A percentile compares a stretch with the other conserved stretches of the same genome.
phyloP scores from a whole-genome alignment of 2,329 filamentous ascomycete species.

The Pseudofabraea citricarpa region DNA sequence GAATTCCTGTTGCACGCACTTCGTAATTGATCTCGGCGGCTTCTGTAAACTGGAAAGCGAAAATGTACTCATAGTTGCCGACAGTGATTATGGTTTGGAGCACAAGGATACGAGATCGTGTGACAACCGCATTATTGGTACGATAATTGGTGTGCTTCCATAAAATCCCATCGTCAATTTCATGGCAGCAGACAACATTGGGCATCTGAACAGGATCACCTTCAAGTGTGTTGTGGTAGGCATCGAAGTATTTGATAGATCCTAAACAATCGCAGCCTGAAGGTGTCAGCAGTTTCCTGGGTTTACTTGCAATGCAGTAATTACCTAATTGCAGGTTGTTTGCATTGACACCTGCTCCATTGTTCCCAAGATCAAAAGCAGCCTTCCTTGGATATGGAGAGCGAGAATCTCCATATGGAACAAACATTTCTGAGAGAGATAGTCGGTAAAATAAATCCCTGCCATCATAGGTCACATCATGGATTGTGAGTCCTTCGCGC shows the following conservation, averaged over 20 bases:
- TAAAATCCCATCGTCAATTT: constrained; percentile 63
- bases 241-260: constrained; percentile 45
- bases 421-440: constrained; percentile 55
- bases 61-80: constrained; percentile 67
- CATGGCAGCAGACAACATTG: constrained; percentile 66
- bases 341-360: constrained; percentile 57
- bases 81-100: constrained; percentile 41
- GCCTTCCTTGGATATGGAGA: constrained; percentile 61
- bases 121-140: constrained; percentile 16
- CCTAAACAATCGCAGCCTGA: constrained; percentile 69
- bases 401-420: constrained; percentile 59
- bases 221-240: constrained; percentile 35
- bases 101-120: constrained; percentile 18
- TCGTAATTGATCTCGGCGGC: constrained; percentile 58
- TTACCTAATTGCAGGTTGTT: constrained; percentile 49
- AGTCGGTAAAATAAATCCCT: constrained; percentile 54
- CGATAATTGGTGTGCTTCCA: constrained; percentile 66
- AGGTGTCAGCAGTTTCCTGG: too few relatives aligned
- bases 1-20: constrained; percentile 60
- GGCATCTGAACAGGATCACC: constrained; percentile 48
- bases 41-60: constrained; percentile 59
- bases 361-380: constrained; percentile 66
- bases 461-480: constrained; percentile 56
- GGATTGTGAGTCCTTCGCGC: constrained; percentile 55
- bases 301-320: too few relatives aligned